A percentile compares a stretch with the other conserved stretches of the same genome.
Evolutionary conservation across 106 monocot genomes (phyloP).

Genomic region (Agapanthus africanus): DNA sequence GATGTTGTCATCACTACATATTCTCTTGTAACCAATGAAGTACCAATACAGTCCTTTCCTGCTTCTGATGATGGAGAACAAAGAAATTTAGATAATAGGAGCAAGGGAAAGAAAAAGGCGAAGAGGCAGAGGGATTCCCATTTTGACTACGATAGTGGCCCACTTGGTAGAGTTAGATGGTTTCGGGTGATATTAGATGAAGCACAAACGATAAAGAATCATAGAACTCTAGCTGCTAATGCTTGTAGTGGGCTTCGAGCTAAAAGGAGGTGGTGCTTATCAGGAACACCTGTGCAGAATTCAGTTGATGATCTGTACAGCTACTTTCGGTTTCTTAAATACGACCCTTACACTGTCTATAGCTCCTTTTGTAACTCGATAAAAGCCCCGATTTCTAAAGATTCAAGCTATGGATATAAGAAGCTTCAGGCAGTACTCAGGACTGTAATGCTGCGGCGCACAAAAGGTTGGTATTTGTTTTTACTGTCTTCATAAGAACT

Average conservation of each 20-base stretch:
- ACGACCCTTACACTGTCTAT: slow-evolving; percentile 71
- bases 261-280: slow-evolving; percentile 92
- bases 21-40: slow-evolving; percentile 85
- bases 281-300: slow-evolving; percentile 96
- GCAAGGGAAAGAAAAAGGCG: slow-evolving; percentile 60
- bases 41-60: slow-evolving; percentile 48
- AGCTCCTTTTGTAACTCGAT: slow-evolving; percentile 55
- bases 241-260: slow-evolving; percentile 90
- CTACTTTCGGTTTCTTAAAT: slow-evolving; percentile 84
- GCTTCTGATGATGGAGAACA: slow-evolving; percentile 57
- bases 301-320: slow-evolving; percentile 88
- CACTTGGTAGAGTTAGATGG: slow-evolving; percentile 88
- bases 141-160: slow-evolving; percentile 49
- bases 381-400: slow-evolving; percentile 61
- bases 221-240: slow-evolving; percentile 81
- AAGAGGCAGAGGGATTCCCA: slow-evolving; percentile 29
- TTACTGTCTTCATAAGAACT: too few species aligned
- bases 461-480: slow-evolving; percentile 54
- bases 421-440: slow-evolving; percentile 81
- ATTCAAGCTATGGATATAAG: slow-evolving; percentile 61
- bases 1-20: slow-evolving; percentile 93
- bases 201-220: slow-evolving; percentile 92
- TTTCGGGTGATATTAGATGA: slow-evolving; percentile 90
- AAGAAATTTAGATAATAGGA: slow-evolving; percentile 43
- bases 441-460: slow-evolving; percentile 70